A percentile compares a stretch with the other conserved stretches of the same genome.
phyloP scores from a whole-genome alignment of 768 basidiomycete species.

The Sarcodon aspratus region DNA sequence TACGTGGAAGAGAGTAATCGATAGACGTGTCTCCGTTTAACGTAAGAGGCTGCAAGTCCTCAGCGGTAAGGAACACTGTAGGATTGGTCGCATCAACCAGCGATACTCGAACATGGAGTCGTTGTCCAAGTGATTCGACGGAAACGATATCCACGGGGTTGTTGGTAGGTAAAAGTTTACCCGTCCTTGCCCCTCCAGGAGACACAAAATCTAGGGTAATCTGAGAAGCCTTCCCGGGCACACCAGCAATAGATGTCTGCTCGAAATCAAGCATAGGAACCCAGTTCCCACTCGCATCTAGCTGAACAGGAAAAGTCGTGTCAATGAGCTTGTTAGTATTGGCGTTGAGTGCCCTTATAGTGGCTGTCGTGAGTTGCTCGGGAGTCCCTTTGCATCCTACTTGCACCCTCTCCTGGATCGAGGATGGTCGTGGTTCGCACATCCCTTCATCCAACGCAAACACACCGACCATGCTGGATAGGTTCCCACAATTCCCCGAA shows the following conservation, averaged over 20 bases:
- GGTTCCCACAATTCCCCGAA: conserved; percentile 69
- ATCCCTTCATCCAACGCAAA: conserved; percentile 62
- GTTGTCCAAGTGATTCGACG: conserved; percentile 1
- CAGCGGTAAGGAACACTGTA: conserved; percentile 45
- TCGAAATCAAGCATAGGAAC: conserved; percentile 31
- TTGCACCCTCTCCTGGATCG: neutral
- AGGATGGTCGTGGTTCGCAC: conserved; percentile 19
- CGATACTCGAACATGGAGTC: conserved; percentile 26
- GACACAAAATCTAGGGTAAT: conserved; percentile 57
- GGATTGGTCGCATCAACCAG: conserved; percentile 71
- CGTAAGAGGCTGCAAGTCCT: conserved; percentile 31
- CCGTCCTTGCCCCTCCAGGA: conserved; percentile 61
- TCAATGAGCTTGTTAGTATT: conserved; percentile 63
- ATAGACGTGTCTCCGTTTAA: conserved; percentile 11
- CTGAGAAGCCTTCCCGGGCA: conserved; percentile 50
- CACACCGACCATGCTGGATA: conserved; percentile 62
- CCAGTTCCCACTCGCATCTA: conserved; percentile 5
- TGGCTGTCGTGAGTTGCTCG: conserved; percentile 15
- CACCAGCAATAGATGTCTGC: conserved; percentile 53
- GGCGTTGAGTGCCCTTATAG: conserved; percentile 55
- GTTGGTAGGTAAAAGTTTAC: conserved; percentile 56
- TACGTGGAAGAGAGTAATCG: conserved; percentile 9
- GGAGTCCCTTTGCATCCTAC: neutral
- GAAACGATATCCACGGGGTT: conserved; percentile 33
- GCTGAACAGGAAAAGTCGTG: conserved; percentile 51